These are phyloP conservation scores for Candida caryicola DNA, from an alignment of 805 yeast genomes.

Conservation along the genomic window DNA sequence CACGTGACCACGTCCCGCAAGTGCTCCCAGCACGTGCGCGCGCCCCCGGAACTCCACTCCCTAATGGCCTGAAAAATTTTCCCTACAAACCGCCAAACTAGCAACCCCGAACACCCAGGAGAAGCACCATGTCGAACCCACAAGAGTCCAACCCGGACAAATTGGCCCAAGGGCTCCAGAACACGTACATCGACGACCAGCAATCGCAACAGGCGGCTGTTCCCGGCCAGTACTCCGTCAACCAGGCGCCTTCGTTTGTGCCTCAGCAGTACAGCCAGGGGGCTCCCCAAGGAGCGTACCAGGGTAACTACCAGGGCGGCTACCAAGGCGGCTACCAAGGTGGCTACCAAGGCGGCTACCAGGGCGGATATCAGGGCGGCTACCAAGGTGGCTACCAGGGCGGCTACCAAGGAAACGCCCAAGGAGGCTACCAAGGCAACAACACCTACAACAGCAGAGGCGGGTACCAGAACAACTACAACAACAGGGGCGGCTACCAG, in stretches of 20 bases:
- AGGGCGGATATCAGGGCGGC: constrained; percentile 12
- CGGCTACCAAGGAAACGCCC: constrained; percentile 21
- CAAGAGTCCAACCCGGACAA: constrained; percentile 40
- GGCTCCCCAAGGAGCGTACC: constrained; percentile 4
- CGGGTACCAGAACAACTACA: constrained; percentile 17
- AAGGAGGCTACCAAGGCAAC: constrained; percentile 19
- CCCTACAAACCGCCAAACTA: background rate
- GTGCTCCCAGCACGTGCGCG: background rate
- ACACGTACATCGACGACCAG: constrained; percentile 33
- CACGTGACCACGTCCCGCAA: no score
- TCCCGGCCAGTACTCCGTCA: constrained; percentile 3
- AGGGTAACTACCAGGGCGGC: constrained; percentile 12
- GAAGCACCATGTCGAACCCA: constrained; percentile 19
- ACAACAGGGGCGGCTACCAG: constrained; percentile 15
- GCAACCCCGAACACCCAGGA: background rate
- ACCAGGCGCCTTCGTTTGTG: constrained; percentile 44
- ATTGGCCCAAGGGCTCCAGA: constrained; percentile 43
- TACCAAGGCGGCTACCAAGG: constrained; percentile 6
- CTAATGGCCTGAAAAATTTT: background rate
- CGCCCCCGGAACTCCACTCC: background rate
- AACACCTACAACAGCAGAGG: constrained; percentile 18
- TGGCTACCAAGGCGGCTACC: constrained; percentile 8
- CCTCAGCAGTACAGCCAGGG: constrained; percentile 33
- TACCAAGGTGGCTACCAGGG: constrained; percentile 12
- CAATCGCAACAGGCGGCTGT: background rate